Conservation (phyloP, 768 basidiomycete species). For the Russula sp. region DNA sequence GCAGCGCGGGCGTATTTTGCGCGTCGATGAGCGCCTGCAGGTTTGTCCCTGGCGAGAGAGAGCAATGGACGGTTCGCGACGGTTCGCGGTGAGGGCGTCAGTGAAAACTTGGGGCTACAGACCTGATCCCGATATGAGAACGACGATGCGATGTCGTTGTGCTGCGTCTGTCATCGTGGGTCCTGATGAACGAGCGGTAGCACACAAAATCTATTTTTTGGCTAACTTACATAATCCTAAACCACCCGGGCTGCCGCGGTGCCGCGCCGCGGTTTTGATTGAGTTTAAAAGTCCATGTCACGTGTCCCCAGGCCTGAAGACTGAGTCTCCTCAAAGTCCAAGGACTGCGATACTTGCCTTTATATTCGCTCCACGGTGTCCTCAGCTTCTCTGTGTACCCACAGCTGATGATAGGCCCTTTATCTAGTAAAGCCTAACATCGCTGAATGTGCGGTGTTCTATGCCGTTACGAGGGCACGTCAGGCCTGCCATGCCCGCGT, state of each 20-base stretch:
- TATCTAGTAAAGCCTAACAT: neutral
- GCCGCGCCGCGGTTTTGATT: neutral
- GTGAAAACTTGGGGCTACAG: slow-evolving; percentile 2
- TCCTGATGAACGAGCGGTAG: neutral
- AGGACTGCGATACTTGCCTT: neutral
- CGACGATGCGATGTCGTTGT: slow-evolving; percentile 25
- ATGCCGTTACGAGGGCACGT: neutral
- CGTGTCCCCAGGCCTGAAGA: neutral
- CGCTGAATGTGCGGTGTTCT: neutral
- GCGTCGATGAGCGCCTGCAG: slow-evolving; percentile 95
- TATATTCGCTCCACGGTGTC: slow-evolving; percentile 6
- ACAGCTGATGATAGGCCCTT: neutral
- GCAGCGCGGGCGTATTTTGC: slow-evolving; percentile 63
- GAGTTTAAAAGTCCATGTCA: neutral
- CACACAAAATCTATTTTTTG: neutral
- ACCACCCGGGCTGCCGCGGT: neutral
- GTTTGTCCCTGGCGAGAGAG: slow-evolving; percentile 66
- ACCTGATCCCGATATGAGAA: slow-evolving; percentile 68
- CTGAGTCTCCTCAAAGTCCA: neutral
- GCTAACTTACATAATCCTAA: too few relatives aligned
- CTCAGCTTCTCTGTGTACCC: neutral
- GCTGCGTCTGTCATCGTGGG: slow-evolving; percentile 6
- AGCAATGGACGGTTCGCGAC: slow-evolving; percentile 2
- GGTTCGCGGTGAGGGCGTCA: neutral
- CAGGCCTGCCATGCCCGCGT: neutral